Base-by-base conservation (phyloP, 306 rosid genomes). In the Cicer judaicum region DNA sequence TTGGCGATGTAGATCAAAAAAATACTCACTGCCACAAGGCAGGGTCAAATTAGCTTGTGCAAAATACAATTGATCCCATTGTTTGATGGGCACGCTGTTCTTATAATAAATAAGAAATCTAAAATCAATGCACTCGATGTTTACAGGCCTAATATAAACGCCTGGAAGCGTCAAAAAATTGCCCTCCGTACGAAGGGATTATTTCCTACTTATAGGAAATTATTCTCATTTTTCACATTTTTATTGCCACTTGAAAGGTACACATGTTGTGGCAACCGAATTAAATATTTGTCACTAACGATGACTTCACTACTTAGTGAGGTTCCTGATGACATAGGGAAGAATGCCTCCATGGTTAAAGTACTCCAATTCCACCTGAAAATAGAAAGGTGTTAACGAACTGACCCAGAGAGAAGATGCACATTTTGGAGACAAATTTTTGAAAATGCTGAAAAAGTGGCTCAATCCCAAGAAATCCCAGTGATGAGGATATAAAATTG, bases 351-450 rank as follows among this genome's bases (percentile, higher is more conserved):
- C 97, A 44, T 92, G 79, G 79, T 89, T 75, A 64, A 95, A 95
- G 76, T 95, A 95, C 24, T 85, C 93, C 81, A 95, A 84, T 74
- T 95, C 99, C 84, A 95, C 99, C 99, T 95, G 88, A 66, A 82
- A 79, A 75, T 13, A 71, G 42, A 53, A 39, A 21, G 12, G 50
- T 41, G 68, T 67, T 41, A 76, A 76, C 2, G 5, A 66, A 57
- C 12, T 14, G 72, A 34, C 10, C 13, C 65, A 7, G 15, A 7
- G 21, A 13, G n/a, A 39, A 29, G 54, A 44, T 29, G 16, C 4
- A 34, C 54, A 18, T 1, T 21, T 56, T 14, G 8, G 34, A 36
- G 61, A 52, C 62, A 50, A 44, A 12, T 10, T 73, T 64, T 47
- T 67, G 21, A 10, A 53, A 64, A 46, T 10, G 49, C 71, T 21